Conservation (phyloP, 352 stramenopile species). For the Saprolegnia diclina region DNA sequence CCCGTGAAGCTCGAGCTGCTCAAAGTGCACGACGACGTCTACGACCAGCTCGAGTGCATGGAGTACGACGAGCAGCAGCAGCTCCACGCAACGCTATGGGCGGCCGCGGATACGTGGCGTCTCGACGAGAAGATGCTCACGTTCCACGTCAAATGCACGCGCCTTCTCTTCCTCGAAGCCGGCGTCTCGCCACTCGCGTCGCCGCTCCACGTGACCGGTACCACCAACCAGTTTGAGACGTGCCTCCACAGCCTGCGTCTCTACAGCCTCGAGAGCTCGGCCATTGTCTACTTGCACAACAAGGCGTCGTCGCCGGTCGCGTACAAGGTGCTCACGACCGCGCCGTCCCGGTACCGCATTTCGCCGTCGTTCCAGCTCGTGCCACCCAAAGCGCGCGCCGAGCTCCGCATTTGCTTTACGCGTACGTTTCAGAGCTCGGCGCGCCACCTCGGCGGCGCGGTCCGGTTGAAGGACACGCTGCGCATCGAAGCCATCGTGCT, state of each 20-base stretch:
- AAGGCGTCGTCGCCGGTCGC: neutral
- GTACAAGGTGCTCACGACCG: slow-evolving; percentile 19
- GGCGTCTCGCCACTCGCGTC: neutral
- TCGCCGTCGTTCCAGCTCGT: slow-evolving; percentile 7
- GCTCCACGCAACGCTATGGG: slow-evolving; percentile 11
- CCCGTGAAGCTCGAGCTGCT: slow-evolving; percentile 6
- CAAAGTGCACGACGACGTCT: neutral
- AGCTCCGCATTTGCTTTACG: neutral
- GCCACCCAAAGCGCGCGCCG: neutral
- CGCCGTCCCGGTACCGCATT: neutral
- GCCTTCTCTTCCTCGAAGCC: slow-evolving; percentile 6
- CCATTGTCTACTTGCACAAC: slow-evolving; percentile 5
- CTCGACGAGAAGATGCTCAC: slow-evolving; percentile 6
- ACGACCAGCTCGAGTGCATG: slow-evolving; percentile 17
- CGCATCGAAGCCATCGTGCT: slow-evolving; percentile 12
- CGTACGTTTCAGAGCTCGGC: neutral
- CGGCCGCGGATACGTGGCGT: neutral
- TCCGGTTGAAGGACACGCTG: neutral
- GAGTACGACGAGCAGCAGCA: slow-evolving; percentile 20
- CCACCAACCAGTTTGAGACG: too few relatives aligned
- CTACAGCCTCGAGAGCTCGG: neutral
- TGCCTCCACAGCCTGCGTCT: neutral
- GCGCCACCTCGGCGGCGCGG: neutral
- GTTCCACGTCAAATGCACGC: slow-evolving; percentile 10
- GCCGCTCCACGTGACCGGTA: neutral